phyloP scores from a whole-genome alignment of 2,329 filamentous ascomycete genomes.

The Bimuria novae-zelandiae region DNA sequence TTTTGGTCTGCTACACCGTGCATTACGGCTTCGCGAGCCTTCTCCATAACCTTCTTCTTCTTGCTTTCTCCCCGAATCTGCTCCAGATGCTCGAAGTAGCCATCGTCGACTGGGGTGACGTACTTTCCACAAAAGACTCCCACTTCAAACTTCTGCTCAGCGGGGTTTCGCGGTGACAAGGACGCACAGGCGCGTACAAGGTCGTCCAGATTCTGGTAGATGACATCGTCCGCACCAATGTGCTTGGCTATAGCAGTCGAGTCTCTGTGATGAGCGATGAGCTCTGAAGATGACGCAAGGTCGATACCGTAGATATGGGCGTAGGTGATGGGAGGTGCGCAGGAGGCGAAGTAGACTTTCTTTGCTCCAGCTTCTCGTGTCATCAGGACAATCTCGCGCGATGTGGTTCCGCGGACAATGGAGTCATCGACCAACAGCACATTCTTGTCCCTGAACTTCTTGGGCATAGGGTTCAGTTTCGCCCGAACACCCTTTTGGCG shows the following conservation, averaged over 20 bases:
- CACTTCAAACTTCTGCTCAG: conserved; percentile 75
- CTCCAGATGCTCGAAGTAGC: conserved; percentile 83
- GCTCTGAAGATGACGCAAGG: conserved; percentile 70
- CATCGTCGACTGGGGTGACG: conserved; percentile 75
- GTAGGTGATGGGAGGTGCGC: conserved; percentile 80
- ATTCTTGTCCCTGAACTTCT: conserved; percentile 80
- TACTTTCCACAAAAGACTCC: conserved; percentile 92
- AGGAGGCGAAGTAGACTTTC: conserved; percentile 82
- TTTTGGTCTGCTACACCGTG: conserved; percentile 64
- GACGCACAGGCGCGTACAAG: conserved; percentile 79
- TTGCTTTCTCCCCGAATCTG: conserved; percentile 70
- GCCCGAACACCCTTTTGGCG: conserved; percentile 85
- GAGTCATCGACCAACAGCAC: conserved; percentile 88
- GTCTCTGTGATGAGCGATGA: conserved; percentile 72
- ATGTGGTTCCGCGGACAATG: conserved; percentile 85
- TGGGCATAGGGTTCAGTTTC: conserved; percentile 85
- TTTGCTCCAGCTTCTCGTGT: conserved; percentile 80
- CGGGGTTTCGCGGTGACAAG: conserved; percentile 62
- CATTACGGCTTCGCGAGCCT: conserved; percentile 67
- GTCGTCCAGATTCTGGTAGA: conserved; percentile 77
- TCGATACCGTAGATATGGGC: conserved; percentile 88
- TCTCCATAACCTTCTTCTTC: conserved; percentile 69
- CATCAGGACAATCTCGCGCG: conserved; percentile 80
- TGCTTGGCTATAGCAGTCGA: conserved; percentile 65
- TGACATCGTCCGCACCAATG: conserved; percentile 76